Evolutionary conservation across 805 yeast species (phyloP).

Genomic region (Saturnispora saitoi): DNA sequence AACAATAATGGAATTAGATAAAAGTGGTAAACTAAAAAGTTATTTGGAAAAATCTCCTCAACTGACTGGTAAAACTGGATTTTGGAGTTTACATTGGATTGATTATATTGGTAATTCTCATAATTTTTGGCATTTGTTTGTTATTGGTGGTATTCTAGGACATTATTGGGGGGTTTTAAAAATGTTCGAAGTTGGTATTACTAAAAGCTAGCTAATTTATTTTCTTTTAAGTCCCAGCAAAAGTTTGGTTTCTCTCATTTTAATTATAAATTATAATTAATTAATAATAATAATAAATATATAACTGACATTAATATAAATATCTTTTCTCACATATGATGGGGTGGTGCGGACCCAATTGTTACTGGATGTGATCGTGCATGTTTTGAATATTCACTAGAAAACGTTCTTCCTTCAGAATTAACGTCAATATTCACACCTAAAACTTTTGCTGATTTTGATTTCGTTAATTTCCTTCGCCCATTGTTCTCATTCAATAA

Average conservation of each 20-base stretch:
- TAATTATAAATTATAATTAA: background rate
- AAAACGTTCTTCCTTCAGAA: conserved; percentile 1
- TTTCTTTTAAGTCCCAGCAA: no score
- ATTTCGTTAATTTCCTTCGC: background rate
- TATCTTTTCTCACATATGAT: background rate
- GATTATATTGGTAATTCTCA: conserved; percentile 73
- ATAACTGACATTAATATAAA: background rate
- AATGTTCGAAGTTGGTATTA: conserved; percentile 42
- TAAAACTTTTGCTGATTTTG: background rate
- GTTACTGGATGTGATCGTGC: conserved; percentile 6
- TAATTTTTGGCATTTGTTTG: conserved; percentile 90
- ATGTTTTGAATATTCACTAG: conserved; percentile 8
- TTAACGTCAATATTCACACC: background rate
- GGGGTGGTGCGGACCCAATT: background rate
- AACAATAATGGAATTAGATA: conserved; percentile 25
- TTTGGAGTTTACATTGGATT: conserved; percentile 72
- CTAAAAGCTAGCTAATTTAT: background rate
- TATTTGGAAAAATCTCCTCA: conserved; percentile 38
- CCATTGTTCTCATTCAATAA: conserved; percentile 3
- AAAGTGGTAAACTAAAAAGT: conserved; percentile 20
- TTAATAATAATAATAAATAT: background rate
- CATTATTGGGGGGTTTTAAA: conserved; percentile 75
- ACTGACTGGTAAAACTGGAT: conserved; percentile 24
- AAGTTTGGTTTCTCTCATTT: background rate
- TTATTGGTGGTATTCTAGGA: conserved; percentile 79